Evolutionary conservation across 305 asterid genomes (phyloP).

Genomic region (Fraxinus platypoda): DNA sequence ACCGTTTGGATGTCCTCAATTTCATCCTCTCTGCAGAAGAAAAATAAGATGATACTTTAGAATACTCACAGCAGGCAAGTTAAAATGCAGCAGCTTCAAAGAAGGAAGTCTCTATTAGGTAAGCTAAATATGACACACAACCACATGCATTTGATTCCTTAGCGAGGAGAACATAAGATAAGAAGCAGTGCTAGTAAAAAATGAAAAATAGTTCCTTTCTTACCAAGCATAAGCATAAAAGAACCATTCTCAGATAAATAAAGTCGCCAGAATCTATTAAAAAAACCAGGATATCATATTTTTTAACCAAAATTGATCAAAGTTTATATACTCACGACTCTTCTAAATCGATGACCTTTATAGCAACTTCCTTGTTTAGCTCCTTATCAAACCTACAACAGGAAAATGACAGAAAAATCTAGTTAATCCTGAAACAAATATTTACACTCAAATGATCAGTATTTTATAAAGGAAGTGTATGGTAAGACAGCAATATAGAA

Average conservation of each 20-base stretch:
- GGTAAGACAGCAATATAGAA: background rate
- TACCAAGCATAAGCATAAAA: constrained; percentile 7
- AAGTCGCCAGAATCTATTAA: background rate
- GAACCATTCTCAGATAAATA: background rate
- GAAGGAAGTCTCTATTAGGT: background rate
- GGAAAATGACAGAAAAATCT: constrained; percentile 16
- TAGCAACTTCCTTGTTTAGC: constrained; percentile 81
- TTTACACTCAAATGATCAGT: background rate
- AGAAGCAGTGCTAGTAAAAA: background rate
- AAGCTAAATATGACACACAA: background rate
- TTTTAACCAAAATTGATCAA: constrained; percentile 21
- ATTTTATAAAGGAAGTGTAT: background rate
- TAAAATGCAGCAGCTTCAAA: background rate
- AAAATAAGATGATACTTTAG: constrained; percentile 29
- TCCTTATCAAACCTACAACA: constrained; percentile 86
- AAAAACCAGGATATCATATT: constrained; percentile 17
- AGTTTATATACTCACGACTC: constrained; percentile 80
- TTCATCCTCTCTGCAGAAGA: constrained; percentile 82
- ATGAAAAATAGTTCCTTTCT: background rate
- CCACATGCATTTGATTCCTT: background rate
- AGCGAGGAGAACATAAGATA: background rate
- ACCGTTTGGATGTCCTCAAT: constrained; percentile 98
- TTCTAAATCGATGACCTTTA: constrained; percentile 94
- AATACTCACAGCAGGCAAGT: constrained; percentile 14
- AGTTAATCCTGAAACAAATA: constrained; percentile 13